These are phyloP conservation scores for Penicillium robsamsonii DNA, from an alignment of 495 filamentous ascomycete species.

Conservation along the genomic window DNA sequence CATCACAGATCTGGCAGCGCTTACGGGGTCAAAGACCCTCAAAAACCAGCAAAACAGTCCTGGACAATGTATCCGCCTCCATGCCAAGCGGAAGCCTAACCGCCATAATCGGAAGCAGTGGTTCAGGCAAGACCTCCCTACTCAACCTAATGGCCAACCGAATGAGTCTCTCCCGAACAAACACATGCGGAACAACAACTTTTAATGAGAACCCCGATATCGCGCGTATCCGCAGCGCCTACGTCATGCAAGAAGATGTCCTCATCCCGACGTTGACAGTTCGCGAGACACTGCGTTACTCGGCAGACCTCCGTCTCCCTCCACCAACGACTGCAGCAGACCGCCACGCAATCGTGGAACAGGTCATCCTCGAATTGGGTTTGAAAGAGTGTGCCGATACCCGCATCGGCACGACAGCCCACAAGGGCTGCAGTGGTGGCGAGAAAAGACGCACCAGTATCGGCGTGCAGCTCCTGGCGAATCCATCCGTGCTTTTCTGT, in stretches of 20 bases:
- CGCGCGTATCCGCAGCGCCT: slow-evolving; percentile 57
- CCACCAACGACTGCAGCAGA: slow-evolving; percentile 57
- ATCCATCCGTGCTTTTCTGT: slow-evolving; percentile 70
- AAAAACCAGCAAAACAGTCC: slow-evolving; percentile 36
- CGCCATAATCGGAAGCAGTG: slow-evolving; percentile 71
- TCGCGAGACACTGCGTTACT: slow-evolving; percentile 66
- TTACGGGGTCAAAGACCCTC: slow-evolving; percentile 22
- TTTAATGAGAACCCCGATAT: slow-evolving; percentile 58
- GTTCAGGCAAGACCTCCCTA: slow-evolving; percentile 70
- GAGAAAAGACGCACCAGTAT: slow-evolving; percentile 73
- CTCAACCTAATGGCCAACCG: slow-evolving; percentile 68
- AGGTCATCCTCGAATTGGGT: slow-evolving; percentile 70
- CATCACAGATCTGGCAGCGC: slow-evolving; percentile 24
- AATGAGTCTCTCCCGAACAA: slow-evolving; percentile 53
- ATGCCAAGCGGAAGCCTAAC: slow-evolving; percentile 63
- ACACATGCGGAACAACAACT: slow-evolving; percentile 50
- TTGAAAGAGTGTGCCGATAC: slow-evolving; percentile 74
- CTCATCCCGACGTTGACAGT: slow-evolving; percentile 69
- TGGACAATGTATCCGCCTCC: slow-evolving; percentile 52
- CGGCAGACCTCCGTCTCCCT: slow-evolving; percentile 67
- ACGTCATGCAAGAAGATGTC: slow-evolving; percentile 76
- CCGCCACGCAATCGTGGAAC: slow-evolving; percentile 59
- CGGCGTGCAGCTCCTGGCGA: slow-evolving; percentile 71
- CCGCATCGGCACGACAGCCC: slow-evolving; percentile 61
- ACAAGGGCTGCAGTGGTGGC: slow-evolving; percentile 73